Conservation (phyloP, 2,329 filamentous ascomycete genomes). For the Aspergillus intermedius region DNA sequence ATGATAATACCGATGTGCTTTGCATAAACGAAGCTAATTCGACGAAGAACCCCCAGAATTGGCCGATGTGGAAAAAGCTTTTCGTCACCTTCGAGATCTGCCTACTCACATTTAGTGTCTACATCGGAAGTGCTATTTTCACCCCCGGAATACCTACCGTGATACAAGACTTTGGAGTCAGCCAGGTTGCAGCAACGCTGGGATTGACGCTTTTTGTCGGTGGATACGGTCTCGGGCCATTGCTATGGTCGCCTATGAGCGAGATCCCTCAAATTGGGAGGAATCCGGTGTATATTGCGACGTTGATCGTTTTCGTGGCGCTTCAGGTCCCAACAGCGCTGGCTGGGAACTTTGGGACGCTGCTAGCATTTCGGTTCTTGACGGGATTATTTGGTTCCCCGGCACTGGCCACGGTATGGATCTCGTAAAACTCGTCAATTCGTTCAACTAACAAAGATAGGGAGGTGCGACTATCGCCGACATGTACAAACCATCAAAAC, state of each 20-base stretch:
- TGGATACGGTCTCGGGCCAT: slow-evolving; percentile 45
- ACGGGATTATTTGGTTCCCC: slow-evolving; percentile 46
- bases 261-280: slow-evolving; percentile 46
- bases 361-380: slow-evolving; percentile 47
- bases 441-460: background rate
- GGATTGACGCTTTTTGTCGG: slow-evolving; percentile 45
- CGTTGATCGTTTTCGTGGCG: slow-evolving; percentile 43
- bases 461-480: slow-evolving; percentile 38
- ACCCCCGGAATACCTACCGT: slow-evolving; percentile 38
- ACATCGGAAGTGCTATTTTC: slow-evolving; percentile 47
- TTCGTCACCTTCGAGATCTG: slow-evolving; percentile 44
- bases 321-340: slow-evolving; percentile 42
- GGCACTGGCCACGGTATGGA: slow-evolving; percentile 30
- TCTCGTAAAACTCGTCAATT: background rate
- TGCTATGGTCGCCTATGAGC: slow-evolving; percentile 37
- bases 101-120: slow-evolving; percentile 45
- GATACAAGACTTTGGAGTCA: slow-evolving; percentile 37
- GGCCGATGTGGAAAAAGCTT: slow-evolving; percentile 36
- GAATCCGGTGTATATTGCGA: slow-evolving; percentile 43
- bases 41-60: slow-evolving; percentile 41
- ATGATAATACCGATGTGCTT: too few species aligned
- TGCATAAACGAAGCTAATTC: background rate
- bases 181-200: slow-evolving; percentile 40
- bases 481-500: slow-evolving; percentile 34
- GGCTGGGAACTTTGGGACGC: slow-evolving; percentile 44